phyloP scores from a whole-genome alignment of 176 grass and related monocot species.

The Metroxylon sagu region DNA sequence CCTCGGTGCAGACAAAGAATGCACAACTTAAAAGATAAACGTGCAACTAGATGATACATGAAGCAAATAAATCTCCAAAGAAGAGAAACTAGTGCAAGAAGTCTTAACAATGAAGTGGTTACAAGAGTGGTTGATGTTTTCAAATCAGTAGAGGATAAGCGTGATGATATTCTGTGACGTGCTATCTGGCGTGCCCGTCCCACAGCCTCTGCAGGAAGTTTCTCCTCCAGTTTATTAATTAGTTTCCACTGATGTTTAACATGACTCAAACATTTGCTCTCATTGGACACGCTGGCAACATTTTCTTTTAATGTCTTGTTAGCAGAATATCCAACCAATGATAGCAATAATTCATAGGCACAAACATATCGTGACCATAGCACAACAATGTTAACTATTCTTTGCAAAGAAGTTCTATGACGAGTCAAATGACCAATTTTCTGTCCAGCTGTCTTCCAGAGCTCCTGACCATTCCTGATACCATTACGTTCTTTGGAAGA shows the following conservation, averaged over 20 bases:
- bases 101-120: conserved; percentile 29
- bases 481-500: conserved; percentile 32
- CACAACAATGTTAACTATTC: conserved; percentile 32
- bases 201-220: conserved; percentile 57
- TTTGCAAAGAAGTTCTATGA: conserved; percentile 39
- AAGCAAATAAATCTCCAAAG: conserved; percentile 38
- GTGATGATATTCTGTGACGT: conserved; percentile 30
- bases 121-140: conserved; percentile 19
- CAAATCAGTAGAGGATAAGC: conserved; percentile 15
- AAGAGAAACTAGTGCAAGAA: conserved; percentile 33
- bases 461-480: conserved; percentile 49
- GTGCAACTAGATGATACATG: conserved; percentile 26
- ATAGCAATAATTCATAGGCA: conserved; percentile 55
- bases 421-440: conserved; percentile 24
- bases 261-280: conserved; percentile 30
- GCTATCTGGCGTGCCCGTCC: conserved; percentile 54
- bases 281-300: conserved; percentile 28
- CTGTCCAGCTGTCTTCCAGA: conserved; percentile 46
- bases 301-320: conserved; percentile 36
- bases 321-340: conserved; percentile 50
- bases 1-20: conserved; percentile 14
- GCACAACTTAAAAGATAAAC: background rate
- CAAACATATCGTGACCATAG: conserved; percentile 51
- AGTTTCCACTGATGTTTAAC: conserved; percentile 41
- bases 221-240: conserved; percentile 55